Conservation (phyloP, 495 filamentous ascomycete species). For the Choiromyces venosus region DNA sequence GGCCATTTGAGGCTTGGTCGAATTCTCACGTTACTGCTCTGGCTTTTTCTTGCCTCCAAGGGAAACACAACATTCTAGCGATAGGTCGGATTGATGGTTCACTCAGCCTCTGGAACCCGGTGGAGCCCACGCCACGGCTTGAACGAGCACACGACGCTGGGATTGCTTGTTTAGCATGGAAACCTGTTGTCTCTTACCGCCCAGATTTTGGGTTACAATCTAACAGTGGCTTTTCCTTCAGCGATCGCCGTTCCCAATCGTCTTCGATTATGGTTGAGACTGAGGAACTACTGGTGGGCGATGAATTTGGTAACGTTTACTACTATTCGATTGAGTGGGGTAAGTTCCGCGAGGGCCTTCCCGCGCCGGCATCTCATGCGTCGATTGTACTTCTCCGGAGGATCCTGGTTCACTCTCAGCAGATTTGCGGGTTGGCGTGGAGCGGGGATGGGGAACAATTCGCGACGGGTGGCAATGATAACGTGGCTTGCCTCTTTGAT, state of each 20-base stretch:
- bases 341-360: conserved; percentile 26
- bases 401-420: conserved; percentile 75
- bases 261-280: conserved; percentile 46
- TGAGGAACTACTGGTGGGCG: conserved; percentile 83
- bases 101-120: conserved; percentile 56
- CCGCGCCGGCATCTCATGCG: conserved; percentile 42
- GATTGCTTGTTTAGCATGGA: conserved; percentile 72
- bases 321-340: conserved; percentile 92
- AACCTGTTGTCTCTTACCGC: conserved; percentile 46
- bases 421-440: conserved; percentile 90
- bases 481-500: conserved; percentile 76
- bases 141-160: conserved; percentile 62
- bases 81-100: conserved; percentile 68
- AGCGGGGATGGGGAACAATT: conserved; percentile 69
- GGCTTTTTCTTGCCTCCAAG: conserved; percentile 77
- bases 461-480: conserved; percentile 90
- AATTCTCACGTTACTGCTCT: conserved; percentile 67
- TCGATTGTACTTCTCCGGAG: conserved; percentile 69
- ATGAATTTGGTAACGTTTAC: conserved; percentile 78
- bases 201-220: conserved; percentile 7
- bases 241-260: conserved; percentile 6
- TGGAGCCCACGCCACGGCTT: conserved; percentile 61
- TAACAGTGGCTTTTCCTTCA: conserved; percentile 21
- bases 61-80: conserved; percentile 73
- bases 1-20: conserved; percentile 40